A percentile compares a stretch with the other conserved stretches of the same genome.
These are phyloP conservation scores for Umbilicaria muhlenbergii DNA, from an alignment of 495 filamentous ascomycete species.

Conservation along the genomic window DNA sequence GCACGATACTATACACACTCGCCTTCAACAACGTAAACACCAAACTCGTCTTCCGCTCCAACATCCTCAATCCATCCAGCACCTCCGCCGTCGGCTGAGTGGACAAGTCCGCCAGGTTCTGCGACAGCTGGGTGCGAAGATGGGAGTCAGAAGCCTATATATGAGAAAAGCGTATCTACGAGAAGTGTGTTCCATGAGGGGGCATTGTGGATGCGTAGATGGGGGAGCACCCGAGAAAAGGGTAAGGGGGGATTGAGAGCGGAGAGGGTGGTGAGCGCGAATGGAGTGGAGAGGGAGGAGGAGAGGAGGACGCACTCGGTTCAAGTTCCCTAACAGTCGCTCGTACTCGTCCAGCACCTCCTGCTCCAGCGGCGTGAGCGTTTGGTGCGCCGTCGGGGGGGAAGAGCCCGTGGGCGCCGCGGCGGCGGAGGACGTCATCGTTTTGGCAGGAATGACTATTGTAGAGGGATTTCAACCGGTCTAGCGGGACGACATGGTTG, in stretches of 20 bases:
- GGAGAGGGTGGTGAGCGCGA: conserved; percentile 18
- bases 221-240: too few relatives aligned
- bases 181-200: too few relatives aligned
- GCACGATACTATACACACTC: conserved; percentile 93
- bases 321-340: conserved; percentile 75
- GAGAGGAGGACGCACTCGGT: conserved; percentile 41
- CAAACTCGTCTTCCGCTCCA: conserved; percentile 86
- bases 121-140: conserved; percentile 36
- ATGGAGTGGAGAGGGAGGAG: conserved; percentile 1
- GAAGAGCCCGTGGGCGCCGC: not conserved
- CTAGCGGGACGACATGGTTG: too few relatives aligned
- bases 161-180: too few relatives aligned
- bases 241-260: too few relatives aligned
- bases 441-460: too few relatives aligned
- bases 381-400: not conserved
- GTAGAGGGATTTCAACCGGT: too few relatives aligned
- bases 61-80: conserved; percentile 65
- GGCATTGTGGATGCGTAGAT: conserved; percentile 12
- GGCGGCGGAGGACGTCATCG: too few relatives aligned
- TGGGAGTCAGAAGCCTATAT: too few relatives aligned
- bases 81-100: conserved; percentile 51
- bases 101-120: conserved; percentile 43
- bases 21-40: conserved; percentile 94
- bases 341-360: conserved; percentile 91
- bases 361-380: conserved; percentile 67